These are phyloP conservation scores for Stachybotrys chartarum DNA, from an alignment of 2,329 filamentous ascomycete genomes.

Conservation along the genomic window DNA sequence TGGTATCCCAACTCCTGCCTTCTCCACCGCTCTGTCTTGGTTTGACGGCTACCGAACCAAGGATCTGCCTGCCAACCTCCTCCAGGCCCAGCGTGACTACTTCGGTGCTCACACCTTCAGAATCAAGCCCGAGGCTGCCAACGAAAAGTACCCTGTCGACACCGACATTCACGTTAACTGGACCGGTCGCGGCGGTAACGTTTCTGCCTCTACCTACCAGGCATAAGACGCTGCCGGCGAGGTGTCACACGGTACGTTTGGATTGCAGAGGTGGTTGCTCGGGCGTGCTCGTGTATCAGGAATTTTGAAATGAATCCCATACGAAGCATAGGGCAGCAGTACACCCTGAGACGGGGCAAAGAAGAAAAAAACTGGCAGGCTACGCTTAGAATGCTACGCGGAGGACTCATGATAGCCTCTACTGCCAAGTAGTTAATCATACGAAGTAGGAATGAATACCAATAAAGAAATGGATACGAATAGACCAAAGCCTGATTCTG, in stretches of 20 bases:
- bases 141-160: constrained; percentile 72
- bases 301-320: background rate
- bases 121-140: constrained; percentile 75
- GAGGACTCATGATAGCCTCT: background rate
- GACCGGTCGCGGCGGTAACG: constrained; percentile 95
- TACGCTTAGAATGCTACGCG: background rate
- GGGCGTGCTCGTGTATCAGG: background rate
- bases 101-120: constrained; percentile 92
- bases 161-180: constrained; percentile 98
- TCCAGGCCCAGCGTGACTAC: constrained; percentile 99
- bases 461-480: background rate
- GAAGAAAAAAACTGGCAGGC: background rate
- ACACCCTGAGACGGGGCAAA: background rate
- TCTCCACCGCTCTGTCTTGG: constrained; percentile 96
- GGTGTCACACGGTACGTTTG: background rate
- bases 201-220: constrained; percentile 95
- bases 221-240: constrained; percentile 53
- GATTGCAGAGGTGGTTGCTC: background rate
- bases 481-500: background rate
- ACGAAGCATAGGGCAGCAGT: background rate
- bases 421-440: background rate
- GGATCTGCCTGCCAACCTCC: constrained; percentile 93
- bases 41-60: constrained; percentile 98
- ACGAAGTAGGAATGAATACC: background rate
- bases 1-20: constrained; percentile 92